These are phyloP conservation scores for Aspergillus funiculosus DNA, from an alignment of 495 filamentous ascomycete genomes.

Conservation along the genomic window DNA sequence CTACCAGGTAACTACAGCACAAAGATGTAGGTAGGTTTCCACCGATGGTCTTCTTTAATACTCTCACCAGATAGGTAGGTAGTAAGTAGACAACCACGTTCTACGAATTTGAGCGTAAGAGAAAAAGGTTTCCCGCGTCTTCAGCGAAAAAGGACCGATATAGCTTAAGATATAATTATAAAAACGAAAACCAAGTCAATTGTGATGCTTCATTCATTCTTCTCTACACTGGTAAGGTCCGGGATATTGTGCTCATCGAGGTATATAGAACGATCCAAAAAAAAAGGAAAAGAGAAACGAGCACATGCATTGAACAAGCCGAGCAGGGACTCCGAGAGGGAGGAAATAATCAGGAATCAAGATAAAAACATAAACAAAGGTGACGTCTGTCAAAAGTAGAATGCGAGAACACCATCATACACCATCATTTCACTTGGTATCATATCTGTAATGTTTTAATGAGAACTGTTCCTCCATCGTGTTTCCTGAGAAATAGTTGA, in stretches of 20 bases:
- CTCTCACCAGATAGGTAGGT: too few species aligned
- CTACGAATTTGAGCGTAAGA: too few species aligned
- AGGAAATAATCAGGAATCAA: conserved; percentile 1
- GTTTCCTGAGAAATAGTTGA: conserved; percentile 1
- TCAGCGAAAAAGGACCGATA: too few species aligned
- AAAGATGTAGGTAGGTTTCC: too few species aligned
- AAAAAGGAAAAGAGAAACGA: conserved; percentile 3
- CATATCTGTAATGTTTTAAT: conserved; percentile 22
- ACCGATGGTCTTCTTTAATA: too few species aligned
- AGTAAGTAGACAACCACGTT: too few species aligned
- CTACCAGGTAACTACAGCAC: too few species aligned
- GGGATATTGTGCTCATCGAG: conserved; percentile 14
- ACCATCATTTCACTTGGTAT: conserved; percentile 29
- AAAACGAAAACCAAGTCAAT: too few species aligned
- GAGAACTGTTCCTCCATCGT: conserved; percentile 5
- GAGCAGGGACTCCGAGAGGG: conserved; percentile 9
- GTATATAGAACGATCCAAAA: conserved; percentile 20
- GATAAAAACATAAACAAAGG: conserved; percentile 14
- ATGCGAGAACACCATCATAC: conserved; percentile 23
- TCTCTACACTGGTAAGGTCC: conserved; percentile 2
- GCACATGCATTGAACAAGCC: conserved; percentile 1
- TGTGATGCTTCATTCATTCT: background rate
- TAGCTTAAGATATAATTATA: too few species aligned
- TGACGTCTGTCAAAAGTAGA: too few species aligned
- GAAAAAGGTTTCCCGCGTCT: too few species aligned